Evolutionary conservation across 495 filamentous ascomycete species (phyloP).

Genomic region (Peziza echinospora): DNA sequence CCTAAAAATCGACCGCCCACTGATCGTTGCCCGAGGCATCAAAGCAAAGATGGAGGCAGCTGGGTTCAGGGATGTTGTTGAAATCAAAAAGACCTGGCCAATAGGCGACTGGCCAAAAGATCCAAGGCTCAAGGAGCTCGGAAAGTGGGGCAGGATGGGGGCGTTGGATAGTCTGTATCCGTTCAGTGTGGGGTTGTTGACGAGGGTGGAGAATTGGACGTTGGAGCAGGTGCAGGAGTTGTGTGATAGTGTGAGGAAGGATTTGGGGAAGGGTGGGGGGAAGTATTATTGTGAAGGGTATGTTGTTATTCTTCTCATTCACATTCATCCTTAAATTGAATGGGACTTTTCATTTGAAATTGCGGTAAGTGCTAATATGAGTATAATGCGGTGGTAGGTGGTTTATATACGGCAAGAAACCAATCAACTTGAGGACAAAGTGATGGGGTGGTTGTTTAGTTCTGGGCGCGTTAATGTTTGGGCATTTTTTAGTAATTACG

Average conservation of each 20-base stretch:
- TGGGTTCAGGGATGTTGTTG: slow-evolving; percentile 39
- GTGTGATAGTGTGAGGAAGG: slow-evolving; percentile 30
- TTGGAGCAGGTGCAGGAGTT: slow-evolving; percentile 32
- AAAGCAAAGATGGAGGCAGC: slow-evolving; percentile 26
- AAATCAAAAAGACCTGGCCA: slow-evolving; percentile 31
- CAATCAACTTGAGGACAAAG: no score
- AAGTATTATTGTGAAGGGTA: background rate
- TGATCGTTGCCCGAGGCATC: slow-evolving; percentile 27
- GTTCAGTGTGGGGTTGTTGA: slow-evolving; percentile 27
- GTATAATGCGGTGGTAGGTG: no score
- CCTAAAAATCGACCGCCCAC: slow-evolving; percentile 25
- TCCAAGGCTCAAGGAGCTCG: slow-evolving; percentile 28
- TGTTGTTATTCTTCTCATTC: no score
- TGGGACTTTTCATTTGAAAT: no score
- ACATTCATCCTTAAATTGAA: no score
- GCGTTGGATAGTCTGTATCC: slow-evolving; percentile 25
- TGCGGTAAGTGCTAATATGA: no score
- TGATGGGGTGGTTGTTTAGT: no score
- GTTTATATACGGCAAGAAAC: no score
- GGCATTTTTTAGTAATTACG: no score
- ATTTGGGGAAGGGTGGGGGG: slow-evolving; percentile 23
- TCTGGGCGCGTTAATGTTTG: no score
- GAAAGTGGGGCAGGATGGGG: slow-evolving; percentile 23
- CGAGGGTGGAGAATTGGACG: slow-evolving; percentile 32
- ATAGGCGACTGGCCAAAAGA: slow-evolving; percentile 38